Base-by-base conservation (phyloP, 163 green algal genomes). In the Chloromonas sp. region DNA sequence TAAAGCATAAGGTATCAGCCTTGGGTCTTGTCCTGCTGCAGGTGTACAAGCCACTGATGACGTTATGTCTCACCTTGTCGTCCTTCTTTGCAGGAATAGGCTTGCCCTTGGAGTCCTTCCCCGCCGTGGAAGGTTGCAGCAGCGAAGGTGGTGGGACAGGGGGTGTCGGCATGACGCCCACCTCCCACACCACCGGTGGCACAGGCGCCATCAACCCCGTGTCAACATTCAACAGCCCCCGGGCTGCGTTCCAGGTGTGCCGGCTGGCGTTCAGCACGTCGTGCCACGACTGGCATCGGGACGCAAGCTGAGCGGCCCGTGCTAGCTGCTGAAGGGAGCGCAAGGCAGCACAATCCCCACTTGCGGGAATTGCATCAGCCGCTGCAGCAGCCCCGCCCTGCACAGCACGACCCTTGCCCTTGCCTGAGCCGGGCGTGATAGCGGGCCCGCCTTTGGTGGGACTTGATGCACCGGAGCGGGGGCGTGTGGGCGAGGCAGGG, bases 301-400 rank as follows among this genome's bases (percentile, higher is more conserved):
- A 78, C 2, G 89, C 88, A 3, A 92, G 87, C 74, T 91, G 84
- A 0, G 81, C 83, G 3, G 88, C 88, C 0, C 89, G 82, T 0
- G 86, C 85, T 66, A 92, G 87, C 14, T 90, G 79, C 57, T 84
- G 82, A 70, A 93, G 71, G 3, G 91, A 88, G 82, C 91, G 79
- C 78, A 91, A 58, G 5, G 82, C 70, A 57, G 85, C 58, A 13
- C 60, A 58, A 58, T n/a, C 57, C 58, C 66, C 14, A 2, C 71
- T 14, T 2, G 59, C 59, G 3, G 59, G 58, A 1, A 60, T 60
- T 8, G 57, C 79, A 36, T 57, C 79, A 1, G 57, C 62, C 81
- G 14, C 58, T 36, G 58, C 14, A 3, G 57, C 70, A 81, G 58
- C 81, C 2, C 36, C 70, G 14, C 14, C 60, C 2, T 1, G 2